Evolutionary conservation across 495 filamentous ascomycete species (phyloP), one percentile per base, ranked within the genome.

Genomic region (Physcia stellaris): DNA sequence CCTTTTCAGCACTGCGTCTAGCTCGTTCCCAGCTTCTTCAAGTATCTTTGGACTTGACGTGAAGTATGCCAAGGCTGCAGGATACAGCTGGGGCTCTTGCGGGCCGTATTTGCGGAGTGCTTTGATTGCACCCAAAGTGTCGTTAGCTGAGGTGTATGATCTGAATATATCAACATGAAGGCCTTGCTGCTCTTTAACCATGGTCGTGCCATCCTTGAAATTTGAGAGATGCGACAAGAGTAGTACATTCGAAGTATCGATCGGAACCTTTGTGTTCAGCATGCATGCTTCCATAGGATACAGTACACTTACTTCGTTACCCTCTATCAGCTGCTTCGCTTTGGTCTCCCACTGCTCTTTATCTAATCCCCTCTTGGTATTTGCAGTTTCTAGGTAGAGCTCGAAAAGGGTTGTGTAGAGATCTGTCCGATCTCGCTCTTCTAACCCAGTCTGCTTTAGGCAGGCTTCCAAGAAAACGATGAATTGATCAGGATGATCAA

Each of bases 331-430:
- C 28, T 66, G 70, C 59, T 88, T 93, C 1, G 90, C 90, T 53
- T 93, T 95, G 12, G 60, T 66, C 49, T 95, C 85, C 90, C 90
- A 98, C 41, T 79, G 68, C 41, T 79, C 69, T 46, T 74, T 77
- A 43, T 87, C 78, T 22, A 52, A 42, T 4, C 63, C 59, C 46
- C 74, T 80, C 49, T 77, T 77, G n/a, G 73, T 66, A 47, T 73
- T 80, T 28, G 86, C 81, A 39, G 83, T 84, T 48, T 94, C 82
- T 16, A 98, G 67, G 55, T 95, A 98, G 77, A 96, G 94, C 53
- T 98, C 90, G 54, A 98, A 96, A 21, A 98, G 59, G 0, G 90
- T 94, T 1, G 90, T 96, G 57, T 88, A 88, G 28, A 98, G 73
- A 56, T 96, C 92, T 5, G 73, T 66, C 48, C 76, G 80, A 47